Base-by-base conservation (phyloP, 2,329 filamentous ascomycete species). In the Aureobasidium sp. region DNA sequence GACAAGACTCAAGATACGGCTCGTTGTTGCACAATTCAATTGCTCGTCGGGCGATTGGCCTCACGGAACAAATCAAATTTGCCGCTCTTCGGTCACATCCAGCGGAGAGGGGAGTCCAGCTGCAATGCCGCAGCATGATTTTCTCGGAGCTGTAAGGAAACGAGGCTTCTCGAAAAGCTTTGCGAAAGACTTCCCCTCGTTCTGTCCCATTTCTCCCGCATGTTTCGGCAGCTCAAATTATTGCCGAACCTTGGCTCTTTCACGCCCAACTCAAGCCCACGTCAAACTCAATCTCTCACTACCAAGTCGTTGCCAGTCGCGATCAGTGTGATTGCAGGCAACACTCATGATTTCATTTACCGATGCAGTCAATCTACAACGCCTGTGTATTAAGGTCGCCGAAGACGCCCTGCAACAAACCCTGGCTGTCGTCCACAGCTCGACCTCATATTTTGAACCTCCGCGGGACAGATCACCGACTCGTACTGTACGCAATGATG, bases 181-280 rank as follows among this genome's bases (percentile, higher is more conserved):
- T 20, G 15, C 20, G 5, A 37, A 51, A 52, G 27, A 17, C 50
- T 52, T 37, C 50, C 34, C 34, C 50, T 39, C 50, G 20, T 37
- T 52, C 13, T 52, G 32, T 34, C 17, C 20, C 32, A 27, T 37
- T 39, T 36, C 20, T 52, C 34, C 50, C 50, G 50, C 50, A 27
- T 52, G 10, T 8, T 26, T 6, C 50, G 50, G 34, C 50, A 52
- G 34, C 29, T 27, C 50, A 42, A 32, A 55, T 42, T 29, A 1
- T 29, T 55, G 51, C 51, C 51, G 51, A 55, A 55, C 37, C 51
- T 42, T 55, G 51, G 51, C 37, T 42, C 36, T 7, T 42, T 42
- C 51, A 32, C 51, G 51, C 51, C 51, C 36, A 41, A 27, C 8
- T 29, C 51, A 53, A 41, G 51, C 51, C 36, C 26, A 55, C 1